These are phyloP conservation scores for Bauhinia variegata DNA, from an alignment of 306 rosid species.

Conservation along the genomic window DNA sequence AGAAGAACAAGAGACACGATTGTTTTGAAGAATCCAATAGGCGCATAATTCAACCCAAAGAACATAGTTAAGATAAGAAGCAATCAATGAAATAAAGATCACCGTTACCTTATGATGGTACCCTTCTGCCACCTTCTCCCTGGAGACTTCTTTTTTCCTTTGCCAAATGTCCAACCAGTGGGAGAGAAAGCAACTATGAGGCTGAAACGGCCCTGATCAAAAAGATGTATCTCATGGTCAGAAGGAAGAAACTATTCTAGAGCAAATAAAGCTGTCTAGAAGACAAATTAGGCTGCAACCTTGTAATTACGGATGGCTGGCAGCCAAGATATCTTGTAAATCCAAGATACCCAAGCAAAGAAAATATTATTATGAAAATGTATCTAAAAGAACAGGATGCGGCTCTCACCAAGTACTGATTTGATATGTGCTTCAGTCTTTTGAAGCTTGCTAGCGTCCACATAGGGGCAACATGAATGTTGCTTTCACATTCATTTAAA, in stretches of 20 bases:
- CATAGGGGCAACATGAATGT: constrained; percentile 90
- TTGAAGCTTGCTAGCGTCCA: constrained; percentile 96
- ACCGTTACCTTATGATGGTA: constrained; percentile 78
- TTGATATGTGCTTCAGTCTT: constrained; percentile 80
- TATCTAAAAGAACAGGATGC: not conserved
- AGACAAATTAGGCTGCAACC: not conserved
- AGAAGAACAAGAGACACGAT: not conserved
- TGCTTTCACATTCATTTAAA: constrained; percentile 81
- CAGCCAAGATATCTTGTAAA: constrained; percentile 16
- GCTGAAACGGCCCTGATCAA: constrained; percentile 68
- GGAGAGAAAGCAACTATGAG: constrained; percentile 94
- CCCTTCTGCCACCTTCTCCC: constrained; percentile 95
- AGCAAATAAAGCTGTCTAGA: constrained; percentile 11
- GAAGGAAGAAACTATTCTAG: constrained; percentile 14
- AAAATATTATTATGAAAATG: not conserved
- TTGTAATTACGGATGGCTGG: not conserved
- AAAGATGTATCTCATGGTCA: constrained; percentile 29
- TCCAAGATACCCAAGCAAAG: too few relatives aligned
- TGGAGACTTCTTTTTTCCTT: constrained; percentile 90
- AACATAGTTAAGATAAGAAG: not conserved
- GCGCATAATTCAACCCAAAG: constrained; percentile 1
- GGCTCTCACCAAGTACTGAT: constrained; percentile 70
- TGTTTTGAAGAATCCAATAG: constrained; percentile 5
- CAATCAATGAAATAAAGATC: constrained; percentile 7
- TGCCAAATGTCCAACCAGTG: constrained; percentile 91